phyloP scores from a whole-genome alignment of 129 eudicot genomes.

The Silybum marianum region DNA sequence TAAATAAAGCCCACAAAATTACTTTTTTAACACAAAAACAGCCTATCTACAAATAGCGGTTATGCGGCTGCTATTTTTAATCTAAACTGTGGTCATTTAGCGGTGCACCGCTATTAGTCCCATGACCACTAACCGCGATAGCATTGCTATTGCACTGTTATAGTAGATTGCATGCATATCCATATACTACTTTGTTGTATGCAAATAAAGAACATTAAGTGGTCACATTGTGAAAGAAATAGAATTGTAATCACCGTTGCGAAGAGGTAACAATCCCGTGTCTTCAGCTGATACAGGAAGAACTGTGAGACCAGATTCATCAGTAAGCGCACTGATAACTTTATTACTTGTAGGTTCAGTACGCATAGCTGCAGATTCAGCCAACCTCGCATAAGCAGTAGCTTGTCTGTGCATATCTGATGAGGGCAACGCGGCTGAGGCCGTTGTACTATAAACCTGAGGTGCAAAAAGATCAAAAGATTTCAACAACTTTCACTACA shows the following conservation, averaged over 20 bases:
- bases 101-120: too few relatives aligned
- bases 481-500: background rate
- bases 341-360: slow-evolving; percentile 37
- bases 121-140: too few relatives aligned
- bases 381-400: slow-evolving; percentile 66
- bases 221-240: background rate
- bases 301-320: slow-evolving; percentile 72
- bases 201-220: background rate
- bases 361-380: slow-evolving; percentile 53
- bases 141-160: too few relatives aligned
- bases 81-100: too few relatives aligned
- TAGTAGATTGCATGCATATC: slow-evolving; percentile 2
- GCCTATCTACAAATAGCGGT: too few relatives aligned
- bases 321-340: slow-evolving; percentile 46
- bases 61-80: too few relatives aligned
- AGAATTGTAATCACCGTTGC: slow-evolving; percentile 48
- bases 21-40: too few relatives aligned
- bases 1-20: too few relatives aligned
- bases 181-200: background rate
- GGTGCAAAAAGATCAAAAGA: background rate
- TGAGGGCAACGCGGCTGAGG: slow-evolving; percentile 40
- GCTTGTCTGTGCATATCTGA: slow-evolving; percentile 76
- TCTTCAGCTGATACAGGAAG: slow-evolving; percentile 95
- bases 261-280: slow-evolving; percentile 74
- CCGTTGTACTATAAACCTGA: slow-evolving; percentile 51